Base-by-base conservation (phyloP, 2,329 filamentous ascomycete species). In the Aspergillus sp. region DNA sequence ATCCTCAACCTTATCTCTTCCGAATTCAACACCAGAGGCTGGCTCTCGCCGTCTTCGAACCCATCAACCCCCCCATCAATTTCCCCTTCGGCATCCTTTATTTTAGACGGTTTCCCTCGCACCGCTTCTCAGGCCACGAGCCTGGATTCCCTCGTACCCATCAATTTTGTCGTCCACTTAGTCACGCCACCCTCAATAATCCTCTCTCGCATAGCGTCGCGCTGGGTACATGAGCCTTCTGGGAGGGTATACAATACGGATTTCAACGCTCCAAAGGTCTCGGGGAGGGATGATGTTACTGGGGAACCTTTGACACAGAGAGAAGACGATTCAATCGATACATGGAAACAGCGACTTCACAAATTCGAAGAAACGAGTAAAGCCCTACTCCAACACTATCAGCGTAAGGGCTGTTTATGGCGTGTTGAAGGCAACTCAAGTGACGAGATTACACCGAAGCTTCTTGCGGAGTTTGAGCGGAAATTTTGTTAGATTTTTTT, bases 101-200 rank as follows among this genome's bases (percentile, higher is more conserved):
- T 99, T 63, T 88, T 99, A 53, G 95, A 99, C 73, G 95, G 95
- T 15, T 99, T 98, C 75, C 95, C 95, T 2, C 89, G 95, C 64
- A 99, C 91, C 6, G 89, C 90, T 1, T 72, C 80, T 3, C 95
- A 99, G 76, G 95, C 93, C 27, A 74, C 78, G 42, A 87, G 87
- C 57, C 83, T 98, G 48, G 92, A 96, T 71, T 78, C 80, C 46
- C 82, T 97, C 34, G 85, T 98, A 33, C 92, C 93, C n/a, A 93
- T 99, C 73, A 99, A 99, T 76, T 84, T 97, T 60, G 95, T 92
- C 49, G 88, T 97, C 58, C 91, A 90, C 55, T 82, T 98, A 66
- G 84, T 89, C 70, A 98, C 93, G 0, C 95, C 95, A 0, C 85
- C 90, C 34, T 85, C 89, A 8, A 90, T 97, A 60, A 92, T 99